Base-by-base conservation (phyloP, 2,329 filamentous ascomycete species). In the Pyrenochaeta sp. region DNA sequence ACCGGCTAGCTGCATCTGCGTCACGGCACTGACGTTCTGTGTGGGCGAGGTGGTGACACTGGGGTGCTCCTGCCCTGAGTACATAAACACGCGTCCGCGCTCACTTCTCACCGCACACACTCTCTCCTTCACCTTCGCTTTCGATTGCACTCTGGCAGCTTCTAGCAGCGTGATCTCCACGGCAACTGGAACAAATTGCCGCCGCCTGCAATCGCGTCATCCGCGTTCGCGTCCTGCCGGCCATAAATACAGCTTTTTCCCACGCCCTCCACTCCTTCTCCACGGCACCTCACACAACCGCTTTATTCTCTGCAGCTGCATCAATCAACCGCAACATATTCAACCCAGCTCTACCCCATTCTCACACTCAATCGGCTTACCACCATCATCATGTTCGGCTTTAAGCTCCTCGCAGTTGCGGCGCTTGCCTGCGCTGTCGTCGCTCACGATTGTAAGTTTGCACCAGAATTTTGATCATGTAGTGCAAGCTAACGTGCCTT, bases 301-400 rank as follows among this genome's bases (percentile, higher is more conserved):
- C 56, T 51, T 43, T 49, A 64, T 51, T 68, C 59, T 64, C 63
- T 66, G 61, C 61, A 58, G 58, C 57, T 66, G 61, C 67, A 72
- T 66, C 61, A 54, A 52, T 65, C 55, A 59, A 64, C 46, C 10
- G 51, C 50, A 66, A 54, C 57, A 60, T 65, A 52, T 63, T 56
- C 62, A 46, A 27, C 48, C 47, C 58, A 67, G 65, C 66, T 64
- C 64, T 66, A 68, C 52, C 52, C 25, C 50, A 64, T 64, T 53
- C 50, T 54, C 63, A 66, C 54, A 45, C 36, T 45, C 43, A 45
- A 58, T 44, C 44, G 56, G 48, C 50, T 63, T 57, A 64, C 55
- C 51, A 47, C 58, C 56, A 50, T 61, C 65, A 70, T 45, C 52
- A 73, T 72, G 71, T 54, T 71, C 59, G 64, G 58, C 42, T 65